phyloP scores from a whole-genome alignment of 306 rosid species.

The Cucumis hystrix region DNA sequence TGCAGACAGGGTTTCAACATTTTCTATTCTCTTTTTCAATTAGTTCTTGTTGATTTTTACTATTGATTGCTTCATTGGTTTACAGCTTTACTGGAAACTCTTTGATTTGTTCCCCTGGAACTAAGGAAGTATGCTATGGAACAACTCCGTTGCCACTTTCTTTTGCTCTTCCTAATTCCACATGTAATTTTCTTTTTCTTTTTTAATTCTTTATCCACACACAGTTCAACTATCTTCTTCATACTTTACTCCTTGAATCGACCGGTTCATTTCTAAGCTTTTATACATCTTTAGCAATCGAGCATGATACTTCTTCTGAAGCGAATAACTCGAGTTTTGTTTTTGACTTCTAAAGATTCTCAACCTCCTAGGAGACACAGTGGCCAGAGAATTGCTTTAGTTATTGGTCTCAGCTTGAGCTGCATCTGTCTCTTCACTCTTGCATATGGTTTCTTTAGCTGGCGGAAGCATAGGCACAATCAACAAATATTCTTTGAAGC shows the following conservation, averaged over 20 bases:
- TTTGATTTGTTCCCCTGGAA: slow-evolving; percentile 52
- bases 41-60: background rate
- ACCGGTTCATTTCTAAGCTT: background rate
- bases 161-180: slow-evolving; percentile 27
- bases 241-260: background rate
- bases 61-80: slow-evolving; percentile 9
- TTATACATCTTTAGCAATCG: background rate
- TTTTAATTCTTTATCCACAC: background rate
- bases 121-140: slow-evolving; percentile 40
- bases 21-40: background rate
- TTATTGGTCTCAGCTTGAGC: slow-evolving; percentile 69
- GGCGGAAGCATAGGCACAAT: slow-evolving; percentile 78
- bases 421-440: slow-evolving; percentile 60
- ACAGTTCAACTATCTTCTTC: background rate
- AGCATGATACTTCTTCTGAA: background rate
- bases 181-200: slow-evolving; percentile 35
- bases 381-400: slow-evolving; percentile 62
- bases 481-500: slow-evolving; percentile 78
- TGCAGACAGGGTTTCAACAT: background rate
- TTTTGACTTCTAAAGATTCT: slow-evolving; percentile 30
- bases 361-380: slow-evolving; percentile 37
- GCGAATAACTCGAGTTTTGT: slow-evolving; percentile 21
- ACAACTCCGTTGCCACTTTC: slow-evolving; percentile 26
- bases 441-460: slow-evolving; percentile 63
- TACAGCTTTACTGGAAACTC: slow-evolving; percentile 71